Conservation (phyloP, 1,284 basidiomycete species). For the Ceratobasidium sp. region DNA sequence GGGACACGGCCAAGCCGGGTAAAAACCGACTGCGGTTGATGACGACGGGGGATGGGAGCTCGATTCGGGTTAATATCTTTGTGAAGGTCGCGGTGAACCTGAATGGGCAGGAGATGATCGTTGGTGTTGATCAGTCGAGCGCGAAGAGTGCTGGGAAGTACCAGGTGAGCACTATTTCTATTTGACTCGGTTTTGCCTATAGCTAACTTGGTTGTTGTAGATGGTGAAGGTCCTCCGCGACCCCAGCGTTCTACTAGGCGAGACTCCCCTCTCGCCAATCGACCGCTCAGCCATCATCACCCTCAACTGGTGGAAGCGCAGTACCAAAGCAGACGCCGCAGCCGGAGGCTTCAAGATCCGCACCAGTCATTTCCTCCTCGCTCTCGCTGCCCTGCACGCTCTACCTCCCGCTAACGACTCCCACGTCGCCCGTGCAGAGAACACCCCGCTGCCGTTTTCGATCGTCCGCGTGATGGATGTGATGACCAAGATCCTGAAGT, state of each 20-base stretch:
- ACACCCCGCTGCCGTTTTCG: background rate
- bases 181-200: background rate
- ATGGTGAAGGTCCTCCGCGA: background rate
- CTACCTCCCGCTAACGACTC: constrained; percentile 5
- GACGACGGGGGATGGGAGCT: background rate
- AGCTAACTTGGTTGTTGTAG: background rate
- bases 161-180: constrained; percentile 11
- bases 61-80: constrained; percentile 21
- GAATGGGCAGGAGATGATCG: constrained; percentile 30
- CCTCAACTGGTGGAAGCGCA: constrained; percentile 18
- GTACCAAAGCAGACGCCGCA: background rate
- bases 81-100: constrained; percentile 31
- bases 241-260: background rate
- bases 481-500: background rate
- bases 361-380: constrained; percentile 26
- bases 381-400: constrained; percentile 11
- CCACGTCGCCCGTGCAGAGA: background rate
- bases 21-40: constrained; percentile 8
- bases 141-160: constrained; percentile 15
- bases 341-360: background rate
- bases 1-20: background rate
- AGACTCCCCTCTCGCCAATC: constrained; percentile 10
- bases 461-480: background rate
- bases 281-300: constrained; percentile 1
- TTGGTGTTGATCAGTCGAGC: constrained; percentile 30